Conservation (phyloP, 768 basidiomycete genomes). For the Kwoniella pini region DNA sequence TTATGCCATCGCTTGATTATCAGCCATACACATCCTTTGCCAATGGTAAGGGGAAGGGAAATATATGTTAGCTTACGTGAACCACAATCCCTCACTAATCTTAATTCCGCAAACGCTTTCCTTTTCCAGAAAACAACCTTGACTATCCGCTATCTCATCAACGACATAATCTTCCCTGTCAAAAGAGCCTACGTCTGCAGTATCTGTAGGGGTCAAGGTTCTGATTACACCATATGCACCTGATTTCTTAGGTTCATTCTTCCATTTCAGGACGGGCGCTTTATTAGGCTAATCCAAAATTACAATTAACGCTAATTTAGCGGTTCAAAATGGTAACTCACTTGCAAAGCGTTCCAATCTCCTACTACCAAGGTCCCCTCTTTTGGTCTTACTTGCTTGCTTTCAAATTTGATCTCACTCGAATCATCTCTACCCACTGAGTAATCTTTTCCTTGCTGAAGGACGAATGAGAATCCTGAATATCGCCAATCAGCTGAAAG, state of each 20-base stretch:
- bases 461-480: slow-evolving; percentile 43
- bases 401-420: slow-evolving; percentile 37
- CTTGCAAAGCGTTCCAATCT: slow-evolving; percentile 42
- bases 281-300: slow-evolving; percentile 15
- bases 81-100: slow-evolving; percentile 34
- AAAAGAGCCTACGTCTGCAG: slow-evolving; percentile 18
- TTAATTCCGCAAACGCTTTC: slow-evolving; percentile 30
- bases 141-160: slow-evolving; percentile 14
- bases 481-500: neutral
- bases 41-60: too few relatives aligned
- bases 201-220: slow-evolving; percentile 16
- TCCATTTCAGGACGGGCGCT: slow-evolving; percentile 31
- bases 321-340: slow-evolving; percentile 12
- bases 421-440: slow-evolving; percentile 33
- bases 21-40: neutral
- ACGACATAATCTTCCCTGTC: slow-evolving; percentile 29
- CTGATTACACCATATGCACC: slow-evolving; percentile 21
- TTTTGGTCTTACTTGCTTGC: slow-evolving; percentile 23
- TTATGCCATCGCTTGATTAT: neutral
- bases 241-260: slow-evolving; percentile 32
- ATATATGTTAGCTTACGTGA: slow-evolving; percentile 31
- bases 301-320: neutral
- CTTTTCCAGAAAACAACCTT: slow-evolving; percentile 28
- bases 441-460: slow-evolving; percentile 38
- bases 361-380: slow-evolving; percentile 36